Base-by-base conservation (phyloP, 1,284 basidiomycete species). In the Schizophyllum commune region DNA sequence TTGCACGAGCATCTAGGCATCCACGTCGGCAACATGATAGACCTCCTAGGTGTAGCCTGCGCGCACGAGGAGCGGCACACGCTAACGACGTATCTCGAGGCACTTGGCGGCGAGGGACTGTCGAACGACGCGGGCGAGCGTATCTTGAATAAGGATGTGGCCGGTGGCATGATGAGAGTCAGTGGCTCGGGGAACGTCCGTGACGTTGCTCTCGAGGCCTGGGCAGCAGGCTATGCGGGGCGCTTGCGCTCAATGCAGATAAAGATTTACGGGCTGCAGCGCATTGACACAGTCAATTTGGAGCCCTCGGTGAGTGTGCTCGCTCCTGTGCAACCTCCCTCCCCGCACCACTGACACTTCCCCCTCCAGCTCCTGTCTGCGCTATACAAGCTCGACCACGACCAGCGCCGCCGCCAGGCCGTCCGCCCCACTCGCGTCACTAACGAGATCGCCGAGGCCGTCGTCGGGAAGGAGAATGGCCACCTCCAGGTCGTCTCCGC, bases 391-490 rank as follows among this genome's bases (percentile, higher is more conserved):
- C 70, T 79, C 57, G 71, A 73, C 51, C 74, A 78, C 39, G 74
- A 79, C 32, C 73, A 73, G 11, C 71, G 77, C 17, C 73, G 72
- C 6, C 68, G 78, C 3, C 69, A 74, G 5, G 66, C 68, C 0
- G 61, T 76, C 61, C 79, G 80, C 58, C 76, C 83, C 0, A 68
- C 65, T 1, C 34, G 56, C 0, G 68, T 73, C 13, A 72, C 69
- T 54, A 82, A 86, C 61, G 82, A 84, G 9, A 75, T 83, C 54
- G 64, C 55, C 13, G 64, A 56, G 17, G 47, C 64, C 5, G 73
- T 69, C 60, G 68, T 56, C 4, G 32, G 33, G 55, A 69, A 47
- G 17, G 39, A 69, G 61, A 65, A 69, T 62, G 71, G 63, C 13
- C 56, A 60, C 0, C 55, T 79, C n/a, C 67, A 71, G 2, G 64